Conservation (phyloP, 1,139 yeast genomes). For the Geotrichum cucujoidarum region DNA sequence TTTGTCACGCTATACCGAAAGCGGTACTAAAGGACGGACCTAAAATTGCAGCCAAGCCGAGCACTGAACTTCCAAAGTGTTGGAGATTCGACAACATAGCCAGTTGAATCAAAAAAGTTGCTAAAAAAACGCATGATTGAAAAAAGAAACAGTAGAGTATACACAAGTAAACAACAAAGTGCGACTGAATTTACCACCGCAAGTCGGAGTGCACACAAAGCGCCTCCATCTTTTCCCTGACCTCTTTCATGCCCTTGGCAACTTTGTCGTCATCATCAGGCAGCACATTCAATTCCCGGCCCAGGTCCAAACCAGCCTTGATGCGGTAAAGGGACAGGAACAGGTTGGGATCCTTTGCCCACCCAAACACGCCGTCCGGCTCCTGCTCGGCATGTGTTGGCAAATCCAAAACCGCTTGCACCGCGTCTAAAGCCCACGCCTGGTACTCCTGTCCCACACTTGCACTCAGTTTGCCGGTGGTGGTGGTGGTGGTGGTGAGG, state of each 20-base stretch:
- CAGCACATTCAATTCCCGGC: constrained; percentile 2
- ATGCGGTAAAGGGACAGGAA: constrained; percentile 21
- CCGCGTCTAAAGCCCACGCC: constrained; percentile 19
- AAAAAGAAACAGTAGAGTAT: no score
- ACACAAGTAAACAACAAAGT: no score
- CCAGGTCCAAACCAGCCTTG: constrained; percentile 10
- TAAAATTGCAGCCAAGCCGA: no score
- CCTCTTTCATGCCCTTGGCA: background rate
- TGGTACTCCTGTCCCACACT: background rate
- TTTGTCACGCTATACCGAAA: no score
- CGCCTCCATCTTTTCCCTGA: background rate
- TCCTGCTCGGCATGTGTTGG: constrained; percentile 15
- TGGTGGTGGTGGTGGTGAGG: background rate
- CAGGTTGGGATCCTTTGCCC: constrained; percentile 33
- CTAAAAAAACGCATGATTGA: no score
- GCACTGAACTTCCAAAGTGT: no score
- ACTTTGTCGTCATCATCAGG: no score
- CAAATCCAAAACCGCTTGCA: constrained; percentile 4
- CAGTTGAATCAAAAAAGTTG: no score
- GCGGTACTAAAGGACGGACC: no score
- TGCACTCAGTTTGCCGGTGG: background rate
- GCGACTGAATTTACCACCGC: no score
- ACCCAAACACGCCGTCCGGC: constrained; percentile 39
- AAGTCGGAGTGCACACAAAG: no score
- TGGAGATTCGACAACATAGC: no score